These are phyloP conservation scores for Cruciata laevipes DNA, from an alignment of 257 asterid genomes.

Conservation along the genomic window DNA sequence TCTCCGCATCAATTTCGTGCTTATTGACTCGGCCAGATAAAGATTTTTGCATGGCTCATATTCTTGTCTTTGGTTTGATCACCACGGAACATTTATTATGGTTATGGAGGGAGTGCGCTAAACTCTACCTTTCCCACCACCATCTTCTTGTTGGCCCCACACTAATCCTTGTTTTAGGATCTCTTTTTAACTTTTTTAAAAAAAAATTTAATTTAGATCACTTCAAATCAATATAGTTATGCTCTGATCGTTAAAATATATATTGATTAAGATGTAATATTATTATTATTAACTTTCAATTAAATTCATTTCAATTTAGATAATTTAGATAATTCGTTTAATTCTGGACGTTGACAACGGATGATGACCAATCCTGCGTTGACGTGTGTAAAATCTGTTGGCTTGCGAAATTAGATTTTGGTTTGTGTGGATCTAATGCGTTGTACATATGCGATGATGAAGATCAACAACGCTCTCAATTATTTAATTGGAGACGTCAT, in stretches of 20 bases:
- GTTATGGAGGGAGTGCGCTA: neutral
- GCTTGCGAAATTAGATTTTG: neutral
- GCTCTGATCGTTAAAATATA: too few species aligned
- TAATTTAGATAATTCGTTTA: too few species aligned
- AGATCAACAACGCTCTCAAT: neutral
- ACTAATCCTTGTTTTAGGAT: too few species aligned
- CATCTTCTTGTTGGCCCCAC: neutral
- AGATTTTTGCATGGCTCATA: neutral
- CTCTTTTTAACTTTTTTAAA: too few species aligned
- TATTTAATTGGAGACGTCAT: neutral
- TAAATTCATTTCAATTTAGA: too few species aligned
- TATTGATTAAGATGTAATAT: too few species aligned
- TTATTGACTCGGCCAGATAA: neutral
- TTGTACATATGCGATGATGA: neutral
- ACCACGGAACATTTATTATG: neutral
- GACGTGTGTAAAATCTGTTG: neutral
- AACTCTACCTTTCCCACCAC: neutral
- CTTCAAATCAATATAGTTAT: too few species aligned
- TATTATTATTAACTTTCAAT: too few species aligned
- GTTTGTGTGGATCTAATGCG: neutral
- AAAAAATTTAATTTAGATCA: too few species aligned
- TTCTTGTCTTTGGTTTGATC: neutral
- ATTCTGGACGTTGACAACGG: neutral
- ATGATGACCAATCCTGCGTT: neutral
- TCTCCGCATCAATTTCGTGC: slow-evolving; percentile 5